Conservation (phyloP, 78 protist genomes). For the Isochrysis galbana region DNA sequence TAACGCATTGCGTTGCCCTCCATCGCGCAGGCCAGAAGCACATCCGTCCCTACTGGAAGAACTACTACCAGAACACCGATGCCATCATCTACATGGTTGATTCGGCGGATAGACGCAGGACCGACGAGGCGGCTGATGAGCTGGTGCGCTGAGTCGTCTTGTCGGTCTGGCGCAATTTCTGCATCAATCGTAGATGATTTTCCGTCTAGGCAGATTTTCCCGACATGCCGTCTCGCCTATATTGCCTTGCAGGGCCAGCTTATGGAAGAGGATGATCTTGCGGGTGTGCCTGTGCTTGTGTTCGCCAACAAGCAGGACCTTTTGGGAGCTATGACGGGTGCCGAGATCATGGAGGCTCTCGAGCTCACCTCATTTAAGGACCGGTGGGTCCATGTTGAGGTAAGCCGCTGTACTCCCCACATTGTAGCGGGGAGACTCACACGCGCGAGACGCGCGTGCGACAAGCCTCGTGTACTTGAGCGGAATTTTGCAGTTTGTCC, state of each 20-base stretch:
- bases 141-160: background rate
- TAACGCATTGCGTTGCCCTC: too few relatives aligned
- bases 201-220: too few relatives aligned
- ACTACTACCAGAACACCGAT: constrained; percentile 78
- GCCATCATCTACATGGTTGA: constrained; percentile 68
- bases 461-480: background rate
- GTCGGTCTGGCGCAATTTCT: too few relatives aligned
- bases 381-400: constrained; percentile 21
- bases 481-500: background rate
- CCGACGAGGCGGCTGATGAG: constrained; percentile 68
- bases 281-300: constrained; percentile 65
- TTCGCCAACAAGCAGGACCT: constrained; percentile 83
- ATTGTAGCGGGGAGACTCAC: background rate
- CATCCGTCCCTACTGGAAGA: constrained; percentile 87
- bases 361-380: background rate
- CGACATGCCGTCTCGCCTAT: background rate
- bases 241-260: background rate
- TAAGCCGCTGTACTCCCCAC: background rate
- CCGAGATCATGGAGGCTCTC: constrained; percentile 23
- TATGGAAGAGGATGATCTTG: constrained; percentile 33
- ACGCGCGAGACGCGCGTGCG: background rate
- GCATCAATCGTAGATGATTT: background rate
- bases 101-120: constrained; percentile 45
- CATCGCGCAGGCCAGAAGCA: constrained; percentile 74
- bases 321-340: constrained; percentile 57